Conservation (phyloP, 2,329 filamentous ascomycete species). For the Elsinoe perseae region DNA sequence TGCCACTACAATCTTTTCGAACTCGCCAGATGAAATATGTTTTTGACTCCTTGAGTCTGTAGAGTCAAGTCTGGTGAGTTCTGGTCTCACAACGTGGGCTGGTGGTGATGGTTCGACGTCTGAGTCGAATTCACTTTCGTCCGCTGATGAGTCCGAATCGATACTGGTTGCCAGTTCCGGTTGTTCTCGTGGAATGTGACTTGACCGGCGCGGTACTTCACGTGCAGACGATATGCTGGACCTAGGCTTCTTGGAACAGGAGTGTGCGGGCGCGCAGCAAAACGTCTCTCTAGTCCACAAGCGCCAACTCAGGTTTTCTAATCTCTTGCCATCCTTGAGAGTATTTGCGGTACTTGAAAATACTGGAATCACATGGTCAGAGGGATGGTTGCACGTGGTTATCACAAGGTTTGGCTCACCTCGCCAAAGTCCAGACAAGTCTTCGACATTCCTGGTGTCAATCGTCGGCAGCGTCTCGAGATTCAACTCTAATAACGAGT, state of each 20-base stretch:
- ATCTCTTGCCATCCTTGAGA: slow-evolving; percentile 80
- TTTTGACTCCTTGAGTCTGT: slow-evolving; percentile 65
- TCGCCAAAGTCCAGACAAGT: slow-evolving; percentile 94
- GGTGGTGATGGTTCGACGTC: slow-evolving; percentile 39
- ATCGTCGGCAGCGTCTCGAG: slow-evolving; percentile 88
- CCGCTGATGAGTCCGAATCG: slow-evolving; percentile 37
- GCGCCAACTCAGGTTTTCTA: slow-evolving; percentile 94
- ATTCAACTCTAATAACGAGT: slow-evolving; percentile 85
- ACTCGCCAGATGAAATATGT: slow-evolving; percentile 84
- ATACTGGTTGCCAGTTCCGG: slow-evolving; percentile 43
- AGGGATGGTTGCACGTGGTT: slow-evolving; percentile 2
- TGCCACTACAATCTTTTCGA: slow-evolving; percentile 88
- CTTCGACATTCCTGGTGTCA: slow-evolving; percentile 85
- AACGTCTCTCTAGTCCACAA: slow-evolving; percentile 92
- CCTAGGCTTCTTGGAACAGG: slow-evolving; percentile 25
- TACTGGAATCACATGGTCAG: slow-evolving; percentile 33
- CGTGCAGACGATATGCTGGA: slow-evolving; percentile 21
- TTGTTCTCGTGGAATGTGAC: slow-evolving; percentile 24
- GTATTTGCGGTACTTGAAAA: slow-evolving; percentile 93
- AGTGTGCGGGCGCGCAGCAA: slow-evolving; percentile 61
- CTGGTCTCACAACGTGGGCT: slow-evolving; percentile 48
- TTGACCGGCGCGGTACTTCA: slow-evolving; percentile 21
- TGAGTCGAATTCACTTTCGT: slow-evolving; percentile 33
- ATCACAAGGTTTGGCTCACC: slow-evolving; percentile 49
- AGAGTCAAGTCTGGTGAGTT: slow-evolving; percentile 64